Base-by-base conservation (phyloP, 495 filamentous ascomycete species). In the Neurospora sp. region DNA sequence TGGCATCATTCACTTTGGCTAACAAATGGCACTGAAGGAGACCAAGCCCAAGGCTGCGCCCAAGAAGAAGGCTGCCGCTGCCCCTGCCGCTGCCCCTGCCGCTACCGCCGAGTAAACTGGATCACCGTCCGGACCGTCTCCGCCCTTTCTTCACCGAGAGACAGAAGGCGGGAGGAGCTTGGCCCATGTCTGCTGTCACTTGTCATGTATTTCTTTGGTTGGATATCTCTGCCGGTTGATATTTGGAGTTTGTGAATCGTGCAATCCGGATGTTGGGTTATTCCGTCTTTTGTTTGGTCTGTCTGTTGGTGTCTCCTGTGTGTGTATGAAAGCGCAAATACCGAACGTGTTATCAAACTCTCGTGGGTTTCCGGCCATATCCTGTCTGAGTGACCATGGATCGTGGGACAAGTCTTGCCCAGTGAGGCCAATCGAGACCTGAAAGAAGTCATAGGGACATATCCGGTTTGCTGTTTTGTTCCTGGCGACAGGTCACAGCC, bases 1-100 rank as follows among this genome's bases (percentile, higher is more conserved):
- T 31, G 1, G 8, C 12, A 39, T 40, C 39, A 8, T 20, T 41
- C 39, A 40, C 9, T 49, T 74, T 76, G 35, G 77, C 74, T 72
- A 11, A 42, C 62, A 1, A 18, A 18, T 40, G 2, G 3, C 20
- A 79, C 73, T 44, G 60, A 23, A 82, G 80, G 80, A 76, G 72
- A 49, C 76, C 8, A 83, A 84, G 78, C 78, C 82, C 54, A 83
- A 86, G 83, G 78, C 79, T 23, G 76, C 77, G 69, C 70, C 81
- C 46, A 85, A 85, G 79, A 83, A 85, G 76, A 79, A 81, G 77
- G 76, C 80, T 71, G 41, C 79, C n/a, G 73, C 74, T 69, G 27
- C 27, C 16, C 54, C 54, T 8, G 54, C 14, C 14, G 54, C 54
- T 18, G 54, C 54, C 1, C 54, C 54, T 66, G 54, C 31, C 27